These are phyloP conservation scores for Monosporascus sp. DNA, from an alignment of 2,329 filamentous ascomycete genomes.

Conservation along the genomic window DNA sequence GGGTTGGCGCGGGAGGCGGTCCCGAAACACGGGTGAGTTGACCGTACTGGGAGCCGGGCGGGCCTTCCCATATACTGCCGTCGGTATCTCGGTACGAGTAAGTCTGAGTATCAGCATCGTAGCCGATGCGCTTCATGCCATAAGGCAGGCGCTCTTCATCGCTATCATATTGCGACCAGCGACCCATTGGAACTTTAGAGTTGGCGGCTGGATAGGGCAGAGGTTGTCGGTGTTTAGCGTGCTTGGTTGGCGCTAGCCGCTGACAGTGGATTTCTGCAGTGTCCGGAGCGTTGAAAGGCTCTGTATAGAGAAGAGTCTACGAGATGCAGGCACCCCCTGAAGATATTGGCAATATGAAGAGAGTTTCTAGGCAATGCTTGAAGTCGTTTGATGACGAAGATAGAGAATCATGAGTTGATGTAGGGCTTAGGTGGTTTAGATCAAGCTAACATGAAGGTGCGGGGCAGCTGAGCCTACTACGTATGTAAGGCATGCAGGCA, in stretches of 20 bases:
- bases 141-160: constrained; percentile 43
- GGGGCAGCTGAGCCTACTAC: no score
- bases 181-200: constrained; percentile 16
- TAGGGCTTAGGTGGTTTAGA: no score
- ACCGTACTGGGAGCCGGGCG: constrained; percentile 40
- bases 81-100: constrained; percentile 41
- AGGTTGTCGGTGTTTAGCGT: background rate
- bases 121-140: constrained; percentile 43
- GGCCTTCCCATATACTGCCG: constrained; percentile 39
- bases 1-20: constrained; percentile 4
- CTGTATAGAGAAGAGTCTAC: no score
- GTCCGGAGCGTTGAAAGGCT: no score
- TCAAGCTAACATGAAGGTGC: no score
- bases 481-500: no score
- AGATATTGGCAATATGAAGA: background rate
- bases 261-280: background rate
- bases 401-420: no score
- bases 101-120: constrained; percentile 42
- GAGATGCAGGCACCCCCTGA: no score
- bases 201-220: background rate
- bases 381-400: background rate
- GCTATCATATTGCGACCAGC: constrained; percentile 29
- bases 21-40: constrained; percentile 26
- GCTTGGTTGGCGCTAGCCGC: background rate
- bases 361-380: no score